Percentiles rank a stretch among this genome's conserved stretches.
These are phyloP conservation scores for Blastomyces parvus DNA, from an alignment of 2,329 filamentous ascomycete species.

Conservation along the genomic window DNA sequence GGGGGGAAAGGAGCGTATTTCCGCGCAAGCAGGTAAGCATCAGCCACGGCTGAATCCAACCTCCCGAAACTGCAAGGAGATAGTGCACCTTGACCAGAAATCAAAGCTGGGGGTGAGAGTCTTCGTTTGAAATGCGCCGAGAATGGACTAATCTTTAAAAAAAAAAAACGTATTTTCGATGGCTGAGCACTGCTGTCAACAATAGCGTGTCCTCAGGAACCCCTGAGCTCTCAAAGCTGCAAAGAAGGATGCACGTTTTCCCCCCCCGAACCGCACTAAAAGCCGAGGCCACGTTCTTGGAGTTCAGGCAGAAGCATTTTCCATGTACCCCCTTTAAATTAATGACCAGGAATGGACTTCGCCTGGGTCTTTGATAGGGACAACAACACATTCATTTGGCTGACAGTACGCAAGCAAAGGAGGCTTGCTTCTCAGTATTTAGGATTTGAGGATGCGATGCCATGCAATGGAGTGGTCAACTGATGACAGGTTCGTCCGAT, in stretches of 20 bases:
- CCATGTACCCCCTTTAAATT: not conserved
- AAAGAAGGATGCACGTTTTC: no score
- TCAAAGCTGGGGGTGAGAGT: not conserved
- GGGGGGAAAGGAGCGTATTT: not conserved
- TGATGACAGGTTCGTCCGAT: not conserved
- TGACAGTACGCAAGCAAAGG: not conserved
- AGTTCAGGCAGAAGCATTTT: conserved; percentile 6
- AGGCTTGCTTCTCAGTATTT: not conserved
- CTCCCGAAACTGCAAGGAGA: not conserved
- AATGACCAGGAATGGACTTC: not conserved
- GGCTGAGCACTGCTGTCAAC: not conserved
- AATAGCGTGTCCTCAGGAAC: not conserved
- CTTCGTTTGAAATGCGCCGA: not conserved
- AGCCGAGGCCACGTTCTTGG: not conserved
- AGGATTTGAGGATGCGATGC: not conserved
- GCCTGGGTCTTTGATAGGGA: not conserved
- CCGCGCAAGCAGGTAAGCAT: not conserved
- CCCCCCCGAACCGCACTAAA: not conserved
- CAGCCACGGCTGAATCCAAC: not conserved
- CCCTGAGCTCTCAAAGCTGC: not conserved
- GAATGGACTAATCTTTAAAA: not conserved
- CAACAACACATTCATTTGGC: not conserved
- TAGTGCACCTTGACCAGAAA: not conserved
- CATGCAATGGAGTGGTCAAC: not conserved
- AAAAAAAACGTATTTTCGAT: not conserved